A percentile compares a stretch with the other conserved stretches of the same genome.
Conservation (phyloP, 306 rosid genomes). For the Quercus berberidifolia region DNA sequence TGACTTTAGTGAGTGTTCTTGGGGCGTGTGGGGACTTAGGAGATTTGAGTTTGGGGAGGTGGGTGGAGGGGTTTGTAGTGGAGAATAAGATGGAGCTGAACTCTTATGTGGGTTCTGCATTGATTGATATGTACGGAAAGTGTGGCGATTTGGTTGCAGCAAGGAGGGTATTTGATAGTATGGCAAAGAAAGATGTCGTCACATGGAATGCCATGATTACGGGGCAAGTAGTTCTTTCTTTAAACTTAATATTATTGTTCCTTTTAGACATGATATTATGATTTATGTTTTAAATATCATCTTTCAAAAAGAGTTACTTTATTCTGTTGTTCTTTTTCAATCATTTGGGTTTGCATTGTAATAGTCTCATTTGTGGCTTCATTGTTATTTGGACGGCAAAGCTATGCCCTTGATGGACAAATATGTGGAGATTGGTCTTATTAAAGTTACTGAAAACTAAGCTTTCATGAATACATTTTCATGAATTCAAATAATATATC, state of each 20-base stretch:
- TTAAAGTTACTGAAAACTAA: not conserved
- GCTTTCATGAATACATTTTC: not conserved
- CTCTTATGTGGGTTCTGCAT: slow-evolving; percentile 70
- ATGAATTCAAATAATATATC: not conserved
- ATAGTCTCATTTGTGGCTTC: not conserved
- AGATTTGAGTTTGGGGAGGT: slow-evolving; percentile 60
- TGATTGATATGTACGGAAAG: slow-evolving; percentile 74
- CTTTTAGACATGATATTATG: not conserved
- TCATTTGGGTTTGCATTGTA: not conserved
- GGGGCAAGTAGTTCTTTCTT: slow-evolving; percentile 45
- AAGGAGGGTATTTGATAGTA: slow-evolving; percentile 63
- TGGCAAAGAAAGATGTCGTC: slow-evolving; percentile 54
- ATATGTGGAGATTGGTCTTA: not conserved
- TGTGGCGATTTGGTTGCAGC: slow-evolving; percentile 76
- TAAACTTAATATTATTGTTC: not conserved
- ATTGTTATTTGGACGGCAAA: not conserved
- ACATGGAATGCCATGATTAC: slow-evolving; percentile 92
- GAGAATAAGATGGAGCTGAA: slow-evolving; percentile 45
- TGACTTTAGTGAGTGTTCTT: slow-evolving; percentile 72
- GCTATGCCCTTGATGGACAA: not conserved
- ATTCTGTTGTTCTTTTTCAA: not conserved
- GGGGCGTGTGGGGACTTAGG: slow-evolving; percentile 86
- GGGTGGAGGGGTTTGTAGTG: slow-evolving; percentile 70
- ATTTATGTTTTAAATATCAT: not conserved
- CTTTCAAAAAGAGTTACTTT: not conserved